These are phyloP conservation scores for Xylariaceae sp. DNA, from an alignment of 2,329 filamentous ascomycete genomes.

Conservation along the genomic window DNA sequence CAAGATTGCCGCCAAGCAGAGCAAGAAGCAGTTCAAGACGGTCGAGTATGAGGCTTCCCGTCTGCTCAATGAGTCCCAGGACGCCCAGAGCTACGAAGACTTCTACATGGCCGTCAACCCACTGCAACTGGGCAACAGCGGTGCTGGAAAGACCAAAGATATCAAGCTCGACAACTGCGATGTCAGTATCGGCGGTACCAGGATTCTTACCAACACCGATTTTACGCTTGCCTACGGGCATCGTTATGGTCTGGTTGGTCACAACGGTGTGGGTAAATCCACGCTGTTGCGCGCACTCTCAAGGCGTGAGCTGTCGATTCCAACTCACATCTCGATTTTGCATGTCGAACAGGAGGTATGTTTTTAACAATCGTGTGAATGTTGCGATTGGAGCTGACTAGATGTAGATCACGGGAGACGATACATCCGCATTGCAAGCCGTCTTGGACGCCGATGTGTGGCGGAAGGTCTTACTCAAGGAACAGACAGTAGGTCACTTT, in stretches of 20 bases:
- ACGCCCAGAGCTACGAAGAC: conserved; percentile 91
- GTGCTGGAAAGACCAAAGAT: conserved; percentile 90
- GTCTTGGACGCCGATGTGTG: conserved; percentile 97
- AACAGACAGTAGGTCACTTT: conserved; percentile 66
- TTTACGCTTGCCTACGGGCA: conserved; percentile 88
- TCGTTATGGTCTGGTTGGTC: conserved; percentile 93
- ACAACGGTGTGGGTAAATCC: conserved; percentile 98
- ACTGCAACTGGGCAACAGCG: conserved; percentile 70
- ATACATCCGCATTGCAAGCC: conserved; percentile 90
- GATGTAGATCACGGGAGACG: conserved; percentile 79
- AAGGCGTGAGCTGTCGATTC: conserved; percentile 88
- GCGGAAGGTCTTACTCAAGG: conserved; percentile 88
- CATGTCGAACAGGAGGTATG: conserved; percentile 95
- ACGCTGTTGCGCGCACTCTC: conserved; percentile 91
- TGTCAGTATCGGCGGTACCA: conserved; percentile 81
- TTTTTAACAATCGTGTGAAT: no score
- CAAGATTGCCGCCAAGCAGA: conserved; percentile 97
- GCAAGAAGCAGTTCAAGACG: conserved; percentile 96
- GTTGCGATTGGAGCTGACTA: conserved; percentile 13
- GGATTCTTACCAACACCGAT: conserved; percentile 87
- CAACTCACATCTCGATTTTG: conserved; percentile 95
- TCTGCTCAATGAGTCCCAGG: conserved; percentile 76
- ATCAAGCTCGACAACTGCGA: conserved; percentile 97
- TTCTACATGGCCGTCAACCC: conserved; percentile 99
- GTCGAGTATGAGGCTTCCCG: conserved; percentile 96